These are phyloP conservation scores for Noccaea bulbosa DNA, from an alignment of 345 rosid genomes.

Conservation along the genomic window DNA sequence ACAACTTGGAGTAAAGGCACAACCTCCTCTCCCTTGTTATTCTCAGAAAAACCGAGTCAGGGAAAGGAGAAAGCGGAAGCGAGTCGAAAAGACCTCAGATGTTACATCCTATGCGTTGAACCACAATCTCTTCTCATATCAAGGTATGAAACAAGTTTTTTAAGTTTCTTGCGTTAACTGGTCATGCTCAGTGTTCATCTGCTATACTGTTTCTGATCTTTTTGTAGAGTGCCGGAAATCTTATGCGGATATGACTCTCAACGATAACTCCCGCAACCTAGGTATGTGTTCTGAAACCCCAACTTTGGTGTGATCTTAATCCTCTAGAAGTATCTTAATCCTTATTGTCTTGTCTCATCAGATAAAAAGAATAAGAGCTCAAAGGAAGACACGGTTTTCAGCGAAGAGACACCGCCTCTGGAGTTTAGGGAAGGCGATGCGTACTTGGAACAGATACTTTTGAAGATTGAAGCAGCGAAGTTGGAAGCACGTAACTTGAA, in stretches of 20 bases:
- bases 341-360: slow-evolving; percentile 22
- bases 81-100: slow-evolving; percentile 67
- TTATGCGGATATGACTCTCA: slow-evolving; percentile 49
- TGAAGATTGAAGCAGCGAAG: slow-evolving; percentile 60
- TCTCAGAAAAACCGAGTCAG: slow-evolving; percentile 47
- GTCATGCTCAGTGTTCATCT: slow-evolving; percentile 21
- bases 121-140: slow-evolving; percentile 73
- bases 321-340: neutral
- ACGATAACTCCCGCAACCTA: slow-evolving; percentile 48
- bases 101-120: slow-evolving; percentile 50
- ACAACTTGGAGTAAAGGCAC: slow-evolving; percentile 52
- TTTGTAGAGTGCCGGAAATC: slow-evolving; percentile 61
- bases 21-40: slow-evolving; percentile 56
- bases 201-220: slow-evolving; percentile 24
- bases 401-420: slow-evolving; percentile 50
- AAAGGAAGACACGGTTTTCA: slow-evolving; percentile 46
- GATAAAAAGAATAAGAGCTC: slow-evolving; percentile 47
- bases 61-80: slow-evolving; percentile 70
- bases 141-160: slow-evolving; percentile 51
- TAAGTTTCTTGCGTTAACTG: slow-evolving; percentile 7
- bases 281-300: slow-evolving; percentile 28
- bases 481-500: slow-evolving; percentile 54
- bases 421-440: slow-evolving; percentile 55
- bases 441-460: slow-evolving; percentile 58
- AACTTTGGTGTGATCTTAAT: slow-evolving; percentile 11